These are phyloP conservation scores for Dendrocalamus latiflorus DNA, from an alignment of 202 grass and related monocot genomes.

Conservation along the genomic window DNA sequence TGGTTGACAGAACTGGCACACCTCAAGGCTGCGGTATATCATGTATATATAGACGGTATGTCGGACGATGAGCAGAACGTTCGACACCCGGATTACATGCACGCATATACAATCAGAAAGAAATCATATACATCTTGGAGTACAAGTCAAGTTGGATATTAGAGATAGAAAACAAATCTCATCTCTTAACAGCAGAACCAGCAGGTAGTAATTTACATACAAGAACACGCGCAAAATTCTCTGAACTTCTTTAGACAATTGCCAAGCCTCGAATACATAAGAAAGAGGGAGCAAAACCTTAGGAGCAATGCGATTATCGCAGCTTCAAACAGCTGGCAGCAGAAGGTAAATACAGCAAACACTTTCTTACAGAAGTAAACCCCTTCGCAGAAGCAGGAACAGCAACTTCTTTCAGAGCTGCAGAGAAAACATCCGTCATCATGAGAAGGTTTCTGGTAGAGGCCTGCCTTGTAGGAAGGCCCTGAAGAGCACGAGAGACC, in stretches of 20 bases:
- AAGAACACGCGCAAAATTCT: neutral
- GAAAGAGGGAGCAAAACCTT: too few relatives aligned
- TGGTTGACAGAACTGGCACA: too few relatives aligned
- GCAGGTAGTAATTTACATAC: neutral
- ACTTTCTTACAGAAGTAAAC: slow-evolving; percentile 34
- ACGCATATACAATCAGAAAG: too few relatives aligned
- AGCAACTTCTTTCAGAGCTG: neutral
- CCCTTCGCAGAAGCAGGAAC: slow-evolving; percentile 27
- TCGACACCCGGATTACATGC: too few relatives aligned
- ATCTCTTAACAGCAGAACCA: too few relatives aligned
- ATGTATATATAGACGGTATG: too few relatives aligned
- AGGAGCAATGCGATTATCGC: neutral
- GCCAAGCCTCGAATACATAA: too few relatives aligned
- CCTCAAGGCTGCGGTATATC: too few relatives aligned
- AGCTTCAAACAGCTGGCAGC: neutral
- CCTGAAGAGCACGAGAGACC: slow-evolving; percentile 91
- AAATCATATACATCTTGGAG: too few relatives aligned
- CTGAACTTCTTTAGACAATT: slow-evolving; percentile 35
- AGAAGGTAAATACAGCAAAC: slow-evolving; percentile 17
- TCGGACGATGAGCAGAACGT: too few relatives aligned
- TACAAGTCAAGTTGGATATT: too few relatives aligned
- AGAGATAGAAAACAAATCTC: too few relatives aligned
- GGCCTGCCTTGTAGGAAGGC: slow-evolving; percentile 72
- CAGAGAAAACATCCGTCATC: neutral
- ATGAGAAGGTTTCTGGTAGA: slow-evolving; percentile 77